Evolutionary conservation across 257 asterid genomes (phyloP).

Genomic region (Primulina huaijiensis): DNA sequence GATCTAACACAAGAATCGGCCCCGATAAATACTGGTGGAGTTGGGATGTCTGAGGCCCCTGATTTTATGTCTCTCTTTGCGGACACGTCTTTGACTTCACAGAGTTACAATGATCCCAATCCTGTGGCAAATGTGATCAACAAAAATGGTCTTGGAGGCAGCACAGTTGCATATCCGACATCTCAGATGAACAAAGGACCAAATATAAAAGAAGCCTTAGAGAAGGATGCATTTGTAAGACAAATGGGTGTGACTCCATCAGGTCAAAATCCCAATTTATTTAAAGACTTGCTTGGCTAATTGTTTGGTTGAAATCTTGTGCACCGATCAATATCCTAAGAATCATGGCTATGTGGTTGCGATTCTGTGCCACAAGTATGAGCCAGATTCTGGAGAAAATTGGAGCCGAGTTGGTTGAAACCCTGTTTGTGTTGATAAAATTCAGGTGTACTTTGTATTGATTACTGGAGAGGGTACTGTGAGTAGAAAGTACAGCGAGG

Average conservation of each 20-base stretch:
- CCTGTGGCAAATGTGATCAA: constrained; percentile 28
- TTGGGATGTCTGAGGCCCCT: constrained; percentile 38
- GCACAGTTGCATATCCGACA: constrained; percentile 24
- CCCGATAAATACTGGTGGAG: constrained; percentile 36
- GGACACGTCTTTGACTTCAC: constrained; percentile 47
- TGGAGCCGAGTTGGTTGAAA: not conserved
- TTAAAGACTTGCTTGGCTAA: constrained; percentile 78
- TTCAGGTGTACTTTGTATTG: constrained; percentile 31
- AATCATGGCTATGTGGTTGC: constrained; percentile 5
- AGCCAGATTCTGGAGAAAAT: constrained; percentile 23
- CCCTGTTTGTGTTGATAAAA: not conserved
- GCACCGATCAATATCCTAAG: constrained; percentile 11
- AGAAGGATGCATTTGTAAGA: constrained; percentile 86
- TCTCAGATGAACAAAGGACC: constrained; percentile 61
- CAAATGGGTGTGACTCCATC: constrained; percentile 90
- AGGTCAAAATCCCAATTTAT: constrained; percentile 84
- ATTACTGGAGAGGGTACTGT: constrained; percentile 21
- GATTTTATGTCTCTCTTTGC: constrained; percentile 63
- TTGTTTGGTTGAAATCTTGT: constrained; percentile 14
- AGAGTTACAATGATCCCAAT: constrained; percentile 28
- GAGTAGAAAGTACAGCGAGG: constrained; percentile 23
- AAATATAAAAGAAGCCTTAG: constrained; percentile 66
- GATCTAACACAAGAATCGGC: constrained; percentile 49
- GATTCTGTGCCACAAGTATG: constrained; percentile 13
- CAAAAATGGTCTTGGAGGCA: constrained; percentile 46